Base-by-base conservation (phyloP, 306 rosid genomes). In the Prunus campanulata region DNA sequence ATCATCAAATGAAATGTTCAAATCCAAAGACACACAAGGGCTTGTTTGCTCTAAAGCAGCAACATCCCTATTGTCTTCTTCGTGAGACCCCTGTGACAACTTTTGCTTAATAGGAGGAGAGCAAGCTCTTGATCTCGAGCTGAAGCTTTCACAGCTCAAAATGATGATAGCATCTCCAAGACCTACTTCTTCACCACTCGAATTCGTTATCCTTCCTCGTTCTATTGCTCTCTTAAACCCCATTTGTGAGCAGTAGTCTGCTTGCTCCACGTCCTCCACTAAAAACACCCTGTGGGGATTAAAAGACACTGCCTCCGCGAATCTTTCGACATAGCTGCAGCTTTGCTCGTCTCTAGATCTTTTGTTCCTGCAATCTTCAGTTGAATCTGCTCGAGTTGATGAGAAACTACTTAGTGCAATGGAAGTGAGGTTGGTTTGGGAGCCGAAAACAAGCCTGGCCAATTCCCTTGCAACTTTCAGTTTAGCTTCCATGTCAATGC, bases 211-310 rank as follows among this genome's bases (percentile, higher is more conserved):
- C n/a, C 72, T 82, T 79, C 99, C 99, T 61, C 82, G 83, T 70
- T 89, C 97, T 20, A 92, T 88, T 5, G 98, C 96, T 80, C 87
- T 92, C 78, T 89, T 96, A 62, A 96, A 92, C 57, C 92, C 96
- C 82, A 91, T n/a, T 81, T 88, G 93, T 25, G 98, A 92, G 57
- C 85, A 79, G 77, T 87, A 92, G 80, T 92, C 99, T 0, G 89
- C 96, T 88, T 89, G 93, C 68, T 91, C 99, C 32, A 96, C 87
- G 71, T 92, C 99, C 73, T 96, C 98, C 20, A 96, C 75, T 1
- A 92, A 63, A 61, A 96, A 92, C 19, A 96, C 96, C 47, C 99
- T 87, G 30, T 85, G 98, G 42, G 99, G 99, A 78, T 96, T 91
- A 10, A 3, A 52, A 5, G 79, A 70, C 30, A 92, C 79, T 0